These are phyloP conservation scores for Allium sativum DNA, from an alignment of 106 monocot genomes.

Conservation along the genomic window DNA sequence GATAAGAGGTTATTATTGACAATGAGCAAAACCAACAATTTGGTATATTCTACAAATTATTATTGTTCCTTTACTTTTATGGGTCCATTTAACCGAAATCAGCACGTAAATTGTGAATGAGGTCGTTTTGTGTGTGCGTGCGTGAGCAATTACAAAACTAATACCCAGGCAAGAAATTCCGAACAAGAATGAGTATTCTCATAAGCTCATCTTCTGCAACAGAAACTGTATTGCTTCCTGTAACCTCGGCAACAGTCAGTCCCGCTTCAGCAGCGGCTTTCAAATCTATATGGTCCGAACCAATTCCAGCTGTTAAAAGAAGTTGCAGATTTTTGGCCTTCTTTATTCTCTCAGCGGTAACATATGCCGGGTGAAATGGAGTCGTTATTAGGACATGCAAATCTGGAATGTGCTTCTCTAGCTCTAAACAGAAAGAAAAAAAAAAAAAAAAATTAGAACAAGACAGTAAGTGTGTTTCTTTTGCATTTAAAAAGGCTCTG, in stretches of 20 bases:
- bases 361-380: slow-evolving; percentile 96
- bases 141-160: not conserved
- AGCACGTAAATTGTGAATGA: too few species aligned
- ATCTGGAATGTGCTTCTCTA: slow-evolving; percentile 86
- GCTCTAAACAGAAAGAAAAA: slow-evolving; percentile 29
- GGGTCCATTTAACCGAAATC: too few species aligned
- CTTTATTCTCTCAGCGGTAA: slow-evolving; percentile 79
- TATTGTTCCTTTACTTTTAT: too few species aligned
- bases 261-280: slow-evolving; percentile 78
- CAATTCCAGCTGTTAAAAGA: slow-evolving; percentile 94
- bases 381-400: slow-evolving; percentile 92
- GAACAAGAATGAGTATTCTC: slow-evolving; percentile 78
- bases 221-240: slow-evolving; percentile 88
- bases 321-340: slow-evolving; percentile 84
- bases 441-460: not conserved
- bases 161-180: slow-evolving; percentile 77
- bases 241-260: slow-evolving; percentile 90
- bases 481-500: not conserved
- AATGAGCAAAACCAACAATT: too few species aligned
- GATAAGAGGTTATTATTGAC: too few species aligned
- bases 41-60: too few species aligned
- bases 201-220: slow-evolving; percentile 97
- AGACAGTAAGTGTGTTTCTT: not conserved
- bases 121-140: too few species aligned
- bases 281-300: slow-evolving; percentile 90